A percentile compares a stretch with the other conserved stretches of the same genome.
These are phyloP conservation scores for Dovyalis caffra DNA, from an alignment of 345 rosid species.

Conservation along the genomic window DNA sequence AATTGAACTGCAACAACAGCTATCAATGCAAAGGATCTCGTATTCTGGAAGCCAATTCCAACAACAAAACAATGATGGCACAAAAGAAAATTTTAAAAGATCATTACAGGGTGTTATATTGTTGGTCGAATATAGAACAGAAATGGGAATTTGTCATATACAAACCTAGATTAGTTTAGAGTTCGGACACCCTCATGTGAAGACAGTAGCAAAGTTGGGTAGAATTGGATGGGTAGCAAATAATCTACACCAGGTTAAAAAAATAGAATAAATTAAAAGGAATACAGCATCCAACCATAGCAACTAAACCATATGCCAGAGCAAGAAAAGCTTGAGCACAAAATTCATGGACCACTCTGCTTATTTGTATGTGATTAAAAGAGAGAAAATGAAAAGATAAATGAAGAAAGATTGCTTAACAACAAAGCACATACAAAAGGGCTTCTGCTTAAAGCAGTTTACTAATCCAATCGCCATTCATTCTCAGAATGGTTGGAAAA, in stretches of 20 bases:
- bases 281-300: slow-evolving; percentile 12
- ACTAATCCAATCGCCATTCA: slow-evolving; percentile 25
- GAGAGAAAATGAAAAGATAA: not conserved
- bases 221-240: not conserved
- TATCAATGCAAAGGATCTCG: not conserved
- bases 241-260: not conserved
- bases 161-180: not conserved
- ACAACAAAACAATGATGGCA: not conserved
- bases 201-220: not conserved
- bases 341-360: slow-evolving; percentile 36
- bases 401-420: slow-evolving; percentile 36
- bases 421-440: slow-evolving; percentile 39
- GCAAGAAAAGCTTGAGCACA: slow-evolving; percentile 22
- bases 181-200: not conserved
- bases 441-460: slow-evolving; percentile 33
- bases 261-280: not conserved
- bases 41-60: not conserved
- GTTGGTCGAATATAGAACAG: not conserved
- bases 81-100: not conserved
- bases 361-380: slow-evolving; percentile 20
- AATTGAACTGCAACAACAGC: not conserved
- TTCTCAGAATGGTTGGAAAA: slow-evolving; percentile 19
- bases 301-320: slow-evolving; percentile 26
- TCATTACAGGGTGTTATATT: not conserved
- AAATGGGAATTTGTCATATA: not conserved